Base-by-base conservation (phyloP, 352 stramenopile genomes). In the Elongisporangium anandrum region DNA sequence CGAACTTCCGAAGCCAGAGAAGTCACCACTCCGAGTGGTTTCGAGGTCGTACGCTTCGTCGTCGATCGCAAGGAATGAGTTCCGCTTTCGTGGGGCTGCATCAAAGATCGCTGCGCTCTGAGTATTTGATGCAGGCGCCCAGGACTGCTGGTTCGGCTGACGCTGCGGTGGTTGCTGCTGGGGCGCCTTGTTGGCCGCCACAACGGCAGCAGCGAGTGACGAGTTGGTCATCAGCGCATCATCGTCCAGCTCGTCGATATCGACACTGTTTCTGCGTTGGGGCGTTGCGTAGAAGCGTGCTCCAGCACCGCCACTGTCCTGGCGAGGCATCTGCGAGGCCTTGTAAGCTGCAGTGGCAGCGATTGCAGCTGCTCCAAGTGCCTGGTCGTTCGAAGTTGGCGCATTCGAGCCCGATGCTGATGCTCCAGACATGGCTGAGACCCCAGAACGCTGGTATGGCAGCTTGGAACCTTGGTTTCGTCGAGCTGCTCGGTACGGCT, bases 201-300 rank as follows among this genome's bases (percentile, higher is more conserved):
- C 59, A 47, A 41, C 29, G 29, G 29, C 29, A 15, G 29, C 29
- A 41, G 29, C 29, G 9, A 41, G 29, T 15, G 29, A 69, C 49
- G 16, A 70, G 57, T 51, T 71, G 47, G 52, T 57, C 67, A n/a
- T 68, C 60, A 5, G 72, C 49, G 26, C 64, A 38, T 76, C 66
- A 29, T 70, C 64, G 23, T 73, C 65, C 53, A 77, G 61, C 21
- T 66, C 56, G 23, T 81, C 69, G 23, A 72, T 51, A 19, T 83
- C 63, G 23, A 79, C 61, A 53, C 64, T 86, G 26, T 54, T 60
- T 41, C 68, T 74, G n/a, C 62, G 50, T 29, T 63, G 56, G 16
- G 50, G 52, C 9, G 26, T 57, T 12, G 48, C 12, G 10, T 57
- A 41, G 9, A 50, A 58, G 68, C 48, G 68, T 66, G 26, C 66